Evolutionary conservation across 192 early-diverging fungal species (phyloP).

Genomic region (Coemansia sp.): DNA sequence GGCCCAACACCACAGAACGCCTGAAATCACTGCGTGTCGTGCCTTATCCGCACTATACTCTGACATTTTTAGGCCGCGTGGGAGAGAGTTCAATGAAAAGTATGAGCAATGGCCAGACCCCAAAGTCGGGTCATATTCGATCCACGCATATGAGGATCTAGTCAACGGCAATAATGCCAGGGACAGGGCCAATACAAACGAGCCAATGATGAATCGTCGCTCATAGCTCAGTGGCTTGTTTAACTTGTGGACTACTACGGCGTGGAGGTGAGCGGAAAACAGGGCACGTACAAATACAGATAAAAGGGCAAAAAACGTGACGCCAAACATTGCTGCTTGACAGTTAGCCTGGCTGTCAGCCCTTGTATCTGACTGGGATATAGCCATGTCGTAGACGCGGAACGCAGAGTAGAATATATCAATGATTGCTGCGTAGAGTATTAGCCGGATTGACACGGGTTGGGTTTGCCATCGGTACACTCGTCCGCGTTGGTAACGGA

Average conservation of each 20-base stretch:
- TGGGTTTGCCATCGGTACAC: slow-evolving; percentile 17
- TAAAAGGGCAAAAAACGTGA: slow-evolving; percentile 36
- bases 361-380: slow-evolving; percentile 26
- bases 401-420: slow-evolving; percentile 24
- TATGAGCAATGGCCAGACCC: slow-evolving; percentile 45
- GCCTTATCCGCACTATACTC: slow-evolving; percentile 11
- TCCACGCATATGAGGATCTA: slow-evolving; percentile 29
- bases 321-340: slow-evolving; percentile 41
- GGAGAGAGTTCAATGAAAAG: slow-evolving; percentile 34
- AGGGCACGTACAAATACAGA: slow-evolving; percentile 33
- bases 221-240: slow-evolving; percentile 28
- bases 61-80: not conserved
- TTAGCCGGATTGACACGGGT: slow-evolving; percentile 27
- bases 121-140: slow-evolving; percentile 38
- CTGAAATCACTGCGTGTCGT: slow-evolving; percentile 20
- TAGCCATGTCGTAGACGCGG: slow-evolving; percentile 28
- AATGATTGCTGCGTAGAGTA: slow-evolving; percentile 25
- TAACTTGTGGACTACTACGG: slow-evolving; percentile 19
- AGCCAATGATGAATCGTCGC: slow-evolving; percentile 16
- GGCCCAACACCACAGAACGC: slow-evolving; percentile 35
- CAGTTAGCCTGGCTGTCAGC: slow-evolving; percentile 39
- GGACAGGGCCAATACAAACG: slow-evolving; percentile 20
- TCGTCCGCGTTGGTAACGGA: slow-evolving; percentile 10
- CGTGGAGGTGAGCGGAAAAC: slow-evolving; percentile 33
- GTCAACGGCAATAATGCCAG: slow-evolving; percentile 31